Evolutionary conservation across 495 filamentous ascomycete species (phyloP), one percentile per base, ranked within the genome.

Genomic region (Trichoderma gamsii): DNA sequence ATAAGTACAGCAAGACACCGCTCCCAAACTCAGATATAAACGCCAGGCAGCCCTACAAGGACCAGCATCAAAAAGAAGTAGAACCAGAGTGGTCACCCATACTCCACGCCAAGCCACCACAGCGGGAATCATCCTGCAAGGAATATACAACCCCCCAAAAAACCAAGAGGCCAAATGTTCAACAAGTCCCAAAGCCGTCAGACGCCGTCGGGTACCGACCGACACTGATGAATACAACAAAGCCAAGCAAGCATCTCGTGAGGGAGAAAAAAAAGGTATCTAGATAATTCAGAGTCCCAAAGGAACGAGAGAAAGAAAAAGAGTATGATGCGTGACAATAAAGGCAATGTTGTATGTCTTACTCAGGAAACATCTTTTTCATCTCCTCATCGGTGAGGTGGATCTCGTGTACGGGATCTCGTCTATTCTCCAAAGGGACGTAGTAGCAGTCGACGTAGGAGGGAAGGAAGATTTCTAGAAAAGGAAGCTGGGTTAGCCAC

Each of bases 341-440:
- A 61, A 4, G 25, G 56, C 56, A 61, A 5, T 23, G 25, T 29
- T 11, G 25, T n/a, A n/a, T 32, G 67, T 69, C 8, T 76, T 75
- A 78, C 79, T 80, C 80, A 21, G 84, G 84, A 23, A 86, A 73
- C 76, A 86, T 84, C 66, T 79, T 76, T 74, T 84, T 83, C 69
- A 83, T 80, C 76, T 86, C 84, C 72, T 86, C 88, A 69, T 90
- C 88, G 71, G 79, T 88, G 44, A 90, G 77, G 68, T 80, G 72
- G 66, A 90, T 90, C 70, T 90, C 88, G 75, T 88, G 79, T 21
- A 90, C 85, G 0, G 87, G 88, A 41, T 90, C 88, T 70, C 83
- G 85, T 70, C 84, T 85, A 73, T 84, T 83, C 73, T 90, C 88
- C 72, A 90, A 81, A 13, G 82, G 83, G 51, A 81, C 78, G 70